A percentile compares a stretch with the other conserved stretches of the same genome.
phyloP scores from a whole-genome alignment of 805 yeast genomes.

The Hanseniaspora hatyaiensis region DNA sequence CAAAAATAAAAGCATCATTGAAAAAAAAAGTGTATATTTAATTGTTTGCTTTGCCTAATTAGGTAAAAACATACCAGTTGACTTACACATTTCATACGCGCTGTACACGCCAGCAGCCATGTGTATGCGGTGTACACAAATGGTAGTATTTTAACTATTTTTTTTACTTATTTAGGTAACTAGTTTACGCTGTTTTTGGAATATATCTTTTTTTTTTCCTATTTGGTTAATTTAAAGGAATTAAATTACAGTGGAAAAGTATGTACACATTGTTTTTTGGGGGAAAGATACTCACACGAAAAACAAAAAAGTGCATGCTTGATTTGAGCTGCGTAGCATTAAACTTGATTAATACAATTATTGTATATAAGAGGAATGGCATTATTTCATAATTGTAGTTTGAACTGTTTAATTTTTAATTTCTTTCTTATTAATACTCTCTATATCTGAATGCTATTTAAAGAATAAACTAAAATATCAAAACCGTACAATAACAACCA shows the following conservation, averaged over 20 bases:
- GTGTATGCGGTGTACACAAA: not conserved
- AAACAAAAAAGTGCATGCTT: not conserved
- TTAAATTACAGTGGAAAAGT: not conserved
- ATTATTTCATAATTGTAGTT: too few relatives aligned
- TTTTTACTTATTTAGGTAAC: constrained; percentile 7
- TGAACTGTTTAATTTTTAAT: not conserved
- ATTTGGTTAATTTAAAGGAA: too few relatives aligned
- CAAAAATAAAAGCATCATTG: not conserved
- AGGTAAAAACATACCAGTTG: not conserved
- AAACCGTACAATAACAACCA: constrained; percentile 25
- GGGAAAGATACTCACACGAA: not conserved
- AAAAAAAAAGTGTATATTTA: not conserved
- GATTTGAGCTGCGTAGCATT: too few relatives aligned
- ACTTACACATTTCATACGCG: not conserved
- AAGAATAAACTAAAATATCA: constrained; percentile 22
- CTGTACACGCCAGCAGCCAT: not conserved
- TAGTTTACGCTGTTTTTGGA: too few relatives aligned
- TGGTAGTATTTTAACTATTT: not conserved
- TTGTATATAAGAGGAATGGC: too few relatives aligned
- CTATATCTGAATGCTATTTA: too few relatives aligned
- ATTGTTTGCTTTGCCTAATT: not conserved
- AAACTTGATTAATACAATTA: too few relatives aligned
- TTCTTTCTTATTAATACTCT: not conserved
- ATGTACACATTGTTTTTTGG: too few relatives aligned
- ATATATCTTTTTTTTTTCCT: too few relatives aligned